Conservation (phyloP, 345 rosid species). For the Citrus trifoliata region DNA sequence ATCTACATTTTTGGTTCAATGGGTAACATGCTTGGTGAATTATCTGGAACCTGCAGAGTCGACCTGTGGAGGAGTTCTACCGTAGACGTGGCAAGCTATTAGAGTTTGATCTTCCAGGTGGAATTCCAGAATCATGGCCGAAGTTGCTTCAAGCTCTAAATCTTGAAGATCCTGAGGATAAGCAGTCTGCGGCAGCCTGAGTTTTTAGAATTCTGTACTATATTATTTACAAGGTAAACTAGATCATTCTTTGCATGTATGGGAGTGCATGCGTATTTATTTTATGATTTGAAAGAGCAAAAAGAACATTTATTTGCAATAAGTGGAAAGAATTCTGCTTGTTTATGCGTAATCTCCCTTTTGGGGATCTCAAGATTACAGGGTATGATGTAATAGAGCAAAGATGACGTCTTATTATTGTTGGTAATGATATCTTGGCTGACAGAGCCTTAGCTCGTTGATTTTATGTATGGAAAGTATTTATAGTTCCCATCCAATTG, state of each 20-base stretch:
- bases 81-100: constrained; percentile 66
- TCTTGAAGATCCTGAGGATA: constrained; percentile 56
- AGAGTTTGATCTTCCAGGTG: constrained; percentile 94
- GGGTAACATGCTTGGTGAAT: background rate
- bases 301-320: constrained; percentile 13
- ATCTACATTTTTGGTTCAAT: background rate
- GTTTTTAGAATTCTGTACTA: background rate
- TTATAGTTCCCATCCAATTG: background rate
- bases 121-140: constrained; percentile 98
- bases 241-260: constrained; percentile 59
- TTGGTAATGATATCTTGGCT: constrained; percentile 9
- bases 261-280: constrained; percentile 31
- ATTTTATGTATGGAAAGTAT: background rate
- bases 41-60: constrained; percentile 50
- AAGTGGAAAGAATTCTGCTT: background rate
- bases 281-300: constrained; percentile 8
- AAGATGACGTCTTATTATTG: background rate
- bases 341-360: background rate
- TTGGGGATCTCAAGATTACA: background rate
- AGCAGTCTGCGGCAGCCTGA: constrained; percentile 69
- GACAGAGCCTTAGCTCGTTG: background rate
- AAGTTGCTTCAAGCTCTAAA: constrained; percentile 84
- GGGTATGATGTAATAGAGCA: constrained; percentile 6
- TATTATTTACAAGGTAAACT: constrained; percentile 28
- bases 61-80: constrained; percentile 92